Evolutionary conservation across 2,329 filamentous ascomycete species (phyloP), one percentile per base, ranked within the genome.

Genomic region (Mycosphaerelloides madeirae): DNA sequence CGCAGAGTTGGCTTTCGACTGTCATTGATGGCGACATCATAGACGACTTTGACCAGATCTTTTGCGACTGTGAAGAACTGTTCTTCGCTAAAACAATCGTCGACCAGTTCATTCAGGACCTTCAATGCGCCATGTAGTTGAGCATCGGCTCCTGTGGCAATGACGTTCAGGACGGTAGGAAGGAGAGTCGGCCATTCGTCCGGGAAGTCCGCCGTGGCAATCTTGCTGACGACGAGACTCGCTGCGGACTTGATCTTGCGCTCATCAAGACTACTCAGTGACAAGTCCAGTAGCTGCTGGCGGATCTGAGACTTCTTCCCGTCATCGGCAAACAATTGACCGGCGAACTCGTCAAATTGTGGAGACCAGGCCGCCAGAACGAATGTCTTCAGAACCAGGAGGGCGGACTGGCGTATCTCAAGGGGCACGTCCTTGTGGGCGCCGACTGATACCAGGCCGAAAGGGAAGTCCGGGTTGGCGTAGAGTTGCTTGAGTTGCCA

Each of bases 111-210:
- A 54, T 80, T 77, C 34, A 98, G 79, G 18, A 97, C 89, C 64
- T 85, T 86, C 49, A 98, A 74, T 7, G 91, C 87, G 41, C 93
- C 93, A 65, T 96, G 89, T 38, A 96, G 73, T 63, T 95, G 89
- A 36, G 75, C 72, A 59, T 95, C 87, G 52, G 75, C 81, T 49
- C 87, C 88, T 41, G 75, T 78, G 42, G 84, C 80, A 59, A 97
- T 86, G 39, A 90, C 76, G 33, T 79, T 78, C 49, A 98, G 78
- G 32, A 97, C 75, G 28, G 81, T 79, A 16, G 88, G 87, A 22
- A 98, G 80, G 33, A 98, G 79, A 54, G 80, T 79, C n/a, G 90
- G 88, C 93, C 93, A 98, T 60, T 90, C 79, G 48, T 96, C 88
- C 41, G 93, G 93, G 63, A 95, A 97, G 71, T 98, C 93, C 60